A percentile compares a stretch with the other conserved stretches of the same genome.
These are phyloP conservation scores for Fraxinus angustifolia DNA, from an alignment of 305 asterid genomes.

Conservation along the genomic window DNA sequence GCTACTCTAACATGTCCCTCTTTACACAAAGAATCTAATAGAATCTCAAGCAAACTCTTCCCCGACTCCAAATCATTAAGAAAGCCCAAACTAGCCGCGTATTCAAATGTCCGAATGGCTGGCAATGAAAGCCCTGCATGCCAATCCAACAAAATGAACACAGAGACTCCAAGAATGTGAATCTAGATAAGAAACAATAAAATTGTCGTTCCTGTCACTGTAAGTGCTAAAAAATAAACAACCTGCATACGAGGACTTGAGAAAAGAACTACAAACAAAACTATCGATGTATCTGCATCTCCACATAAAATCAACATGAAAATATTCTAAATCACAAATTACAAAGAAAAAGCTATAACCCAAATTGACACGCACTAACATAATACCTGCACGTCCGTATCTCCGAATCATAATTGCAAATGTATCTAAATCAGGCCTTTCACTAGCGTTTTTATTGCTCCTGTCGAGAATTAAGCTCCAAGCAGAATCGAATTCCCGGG, in stretches of 20 bases:
- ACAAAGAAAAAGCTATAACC: not conserved
- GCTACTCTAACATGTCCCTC: constrained; percentile 71
- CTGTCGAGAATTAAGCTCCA: constrained; percentile 61
- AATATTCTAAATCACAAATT: not conserved
- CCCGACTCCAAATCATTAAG: constrained; percentile 29
- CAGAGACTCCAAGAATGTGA: not conserved
- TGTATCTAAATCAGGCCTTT: constrained; percentile 48
- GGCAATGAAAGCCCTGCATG: constrained; percentile 52
- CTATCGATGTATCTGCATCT: not conserved
- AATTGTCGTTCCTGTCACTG: not conserved
- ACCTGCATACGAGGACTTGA: not conserved
- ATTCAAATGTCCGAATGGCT: constrained; percentile 66
- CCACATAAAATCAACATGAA: not conserved
- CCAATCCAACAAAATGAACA: constrained; percentile 1
- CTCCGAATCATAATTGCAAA: constrained; percentile 67
- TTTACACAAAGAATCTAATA: constrained; percentile 76
- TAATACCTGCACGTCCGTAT: constrained; percentile 68
- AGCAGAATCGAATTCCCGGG: constrained; percentile 67
- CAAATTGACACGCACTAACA: not conserved
- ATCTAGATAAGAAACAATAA: not conserved
- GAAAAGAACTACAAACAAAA: not conserved
- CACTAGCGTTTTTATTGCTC: constrained; percentile 30
- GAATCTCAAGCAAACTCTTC: constrained; percentile 49
- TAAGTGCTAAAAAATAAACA: not conserved
- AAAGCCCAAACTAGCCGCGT: constrained; percentile 46